A percentile compares a stretch with the other conserved stretches of the same genome.
phyloP scores from a whole-genome alignment of 768 basidiomycete genomes.

The Termitomyces sp. region DNA sequence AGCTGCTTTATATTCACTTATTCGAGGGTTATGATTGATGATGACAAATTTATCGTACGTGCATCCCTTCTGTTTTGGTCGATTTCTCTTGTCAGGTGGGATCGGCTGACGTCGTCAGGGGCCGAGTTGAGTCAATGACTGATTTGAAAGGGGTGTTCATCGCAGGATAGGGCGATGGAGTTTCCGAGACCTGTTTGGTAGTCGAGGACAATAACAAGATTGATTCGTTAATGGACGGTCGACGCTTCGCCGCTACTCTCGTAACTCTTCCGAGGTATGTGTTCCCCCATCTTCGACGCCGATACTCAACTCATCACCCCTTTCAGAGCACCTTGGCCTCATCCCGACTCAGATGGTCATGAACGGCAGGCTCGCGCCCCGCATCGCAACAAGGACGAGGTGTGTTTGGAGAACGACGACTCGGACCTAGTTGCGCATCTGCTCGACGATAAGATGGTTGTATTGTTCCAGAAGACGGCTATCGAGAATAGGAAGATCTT shows the following conservation, averaged over 20 bases:
- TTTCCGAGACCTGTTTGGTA: constrained; percentile 91
- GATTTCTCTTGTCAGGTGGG: too few relatives aligned
- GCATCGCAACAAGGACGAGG: constrained; percentile 65
- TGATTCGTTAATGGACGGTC: constrained; percentile 74
- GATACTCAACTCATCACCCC: background rate
- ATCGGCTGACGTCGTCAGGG: too few relatives aligned
- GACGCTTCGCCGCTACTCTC: constrained; percentile 82
- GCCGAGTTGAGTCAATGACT: too few relatives aligned
- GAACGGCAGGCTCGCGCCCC: constrained; percentile 59
- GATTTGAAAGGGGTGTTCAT: constrained; percentile 5
- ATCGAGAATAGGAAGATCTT: constrained; percentile 81
- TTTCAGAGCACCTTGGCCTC: constrained; percentile 84
- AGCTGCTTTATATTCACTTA: constrained; percentile 83
- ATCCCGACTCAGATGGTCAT: constrained; percentile 66
- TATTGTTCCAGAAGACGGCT: constrained; percentile 73
- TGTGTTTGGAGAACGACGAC: constrained; percentile 53
- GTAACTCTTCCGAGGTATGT: constrained; percentile 75
- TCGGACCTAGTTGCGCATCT: constrained; percentile 76
- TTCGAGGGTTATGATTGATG: too few relatives aligned
- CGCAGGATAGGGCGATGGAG: constrained; percentile 71
- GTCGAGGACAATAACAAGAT: constrained; percentile 87
- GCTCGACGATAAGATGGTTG: constrained; percentile 53
- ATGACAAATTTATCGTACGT: constrained; percentile 80
- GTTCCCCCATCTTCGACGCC: background rate
- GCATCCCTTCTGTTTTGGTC: too few relatives aligned